Conservation (phyloP, 495 filamentous ascomycete genomes). For the Podospora sp. region DNA sequence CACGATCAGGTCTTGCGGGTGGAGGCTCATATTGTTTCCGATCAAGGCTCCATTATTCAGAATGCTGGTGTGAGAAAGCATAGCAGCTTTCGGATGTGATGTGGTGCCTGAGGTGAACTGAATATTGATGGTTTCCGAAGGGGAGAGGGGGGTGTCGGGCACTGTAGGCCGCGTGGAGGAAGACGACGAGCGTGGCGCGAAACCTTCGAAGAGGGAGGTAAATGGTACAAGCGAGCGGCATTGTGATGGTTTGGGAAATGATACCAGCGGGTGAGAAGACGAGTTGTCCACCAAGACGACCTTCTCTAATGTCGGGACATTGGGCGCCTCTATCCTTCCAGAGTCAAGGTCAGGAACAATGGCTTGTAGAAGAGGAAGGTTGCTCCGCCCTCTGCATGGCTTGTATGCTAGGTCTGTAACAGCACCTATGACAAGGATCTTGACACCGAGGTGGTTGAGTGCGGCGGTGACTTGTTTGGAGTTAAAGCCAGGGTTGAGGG, state of each 20-base stretch:
- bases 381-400: conserved; percentile 67
- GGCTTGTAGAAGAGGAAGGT: conserved; percentile 66
- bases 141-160: conserved; percentile 55
- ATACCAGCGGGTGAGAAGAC: conserved; percentile 43
- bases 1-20: conserved; percentile 63
- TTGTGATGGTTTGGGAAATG: conserved; percentile 29
- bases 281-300: conserved; percentile 86
- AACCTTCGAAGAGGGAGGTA: conserved; percentile 49
- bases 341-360: conserved; percentile 62
- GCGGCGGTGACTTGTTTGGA: conserved; percentile 74
- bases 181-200: conserved; percentile 16
- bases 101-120: conserved; percentile 98
- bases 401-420: conserved; percentile 87
- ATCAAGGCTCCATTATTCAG: conserved; percentile 79
- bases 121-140: conserved; percentile 84
- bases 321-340: conserved; percentile 59
- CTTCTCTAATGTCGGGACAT: conserved; percentile 67
- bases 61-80: conserved; percentile 79
- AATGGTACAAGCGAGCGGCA: conserved; percentile 54
- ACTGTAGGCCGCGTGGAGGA: conserved; percentile 42
- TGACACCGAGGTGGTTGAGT: conserved; percentile 71
- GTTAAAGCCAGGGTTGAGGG: conserved; percentile 92
- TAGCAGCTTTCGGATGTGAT: conserved; percentile 85
- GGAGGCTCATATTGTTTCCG: conserved; percentile 66
- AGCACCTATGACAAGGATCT: conserved; percentile 78